A percentile compares a stretch with the other conserved stretches of the same genome.
These are phyloP conservation scores for Xerocomellus dryophilus DNA, from an alignment of 768 basidiomycete species.

Conservation along the genomic window DNA sequence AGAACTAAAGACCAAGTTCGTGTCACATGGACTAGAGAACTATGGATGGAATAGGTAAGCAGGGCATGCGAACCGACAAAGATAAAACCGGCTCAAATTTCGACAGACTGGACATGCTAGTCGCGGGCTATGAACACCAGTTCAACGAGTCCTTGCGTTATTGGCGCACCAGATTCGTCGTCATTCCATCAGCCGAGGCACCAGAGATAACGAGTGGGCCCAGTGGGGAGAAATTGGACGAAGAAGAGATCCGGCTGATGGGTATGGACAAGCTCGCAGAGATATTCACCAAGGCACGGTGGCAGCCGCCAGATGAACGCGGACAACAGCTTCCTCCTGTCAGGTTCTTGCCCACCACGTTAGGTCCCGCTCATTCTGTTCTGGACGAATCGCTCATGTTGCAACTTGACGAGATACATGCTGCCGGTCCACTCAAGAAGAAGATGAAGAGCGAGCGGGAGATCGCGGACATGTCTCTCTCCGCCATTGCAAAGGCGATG, in stretches of 20 bases:
- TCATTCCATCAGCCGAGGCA: slow-evolving; percentile 81
- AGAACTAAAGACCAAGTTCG: slow-evolving; percentile 70
- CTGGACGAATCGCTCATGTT: slow-evolving; percentile 76
- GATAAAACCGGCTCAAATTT: not conserved
- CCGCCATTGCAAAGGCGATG: slow-evolving; percentile 77
- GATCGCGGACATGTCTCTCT: slow-evolving; percentile 60
- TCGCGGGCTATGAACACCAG: slow-evolving; percentile 77
- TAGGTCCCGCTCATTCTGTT: slow-evolving; percentile 77
- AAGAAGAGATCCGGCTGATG: slow-evolving; percentile 82
- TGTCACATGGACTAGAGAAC: slow-evolving; percentile 74
- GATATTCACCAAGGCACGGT: slow-evolving; percentile 79
- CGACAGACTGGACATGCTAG: slow-evolving; percentile 76
- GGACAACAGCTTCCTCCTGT: slow-evolving; percentile 52
- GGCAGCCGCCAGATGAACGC: slow-evolving; percentile 52
- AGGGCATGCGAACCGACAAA: not conserved
- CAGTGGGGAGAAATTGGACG: slow-evolving; percentile 71
- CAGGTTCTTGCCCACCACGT: slow-evolving; percentile 79
- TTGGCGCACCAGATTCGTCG: slow-evolving; percentile 91
- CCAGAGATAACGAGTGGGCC: slow-evolving; percentile 55
- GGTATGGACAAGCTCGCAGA: slow-evolving; percentile 93
- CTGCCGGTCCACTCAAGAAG: slow-evolving; percentile 68
- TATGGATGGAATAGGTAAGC: slow-evolving; percentile 83
- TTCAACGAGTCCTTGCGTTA: slow-evolving; percentile 83
- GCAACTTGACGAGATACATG: slow-evolving; percentile 78
- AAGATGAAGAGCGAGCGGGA: slow-evolving; percentile 79